These are phyloP conservation scores for Jamesozyma hellenica DNA, from an alignment of 805 yeast species.

Conservation along the genomic window DNA sequence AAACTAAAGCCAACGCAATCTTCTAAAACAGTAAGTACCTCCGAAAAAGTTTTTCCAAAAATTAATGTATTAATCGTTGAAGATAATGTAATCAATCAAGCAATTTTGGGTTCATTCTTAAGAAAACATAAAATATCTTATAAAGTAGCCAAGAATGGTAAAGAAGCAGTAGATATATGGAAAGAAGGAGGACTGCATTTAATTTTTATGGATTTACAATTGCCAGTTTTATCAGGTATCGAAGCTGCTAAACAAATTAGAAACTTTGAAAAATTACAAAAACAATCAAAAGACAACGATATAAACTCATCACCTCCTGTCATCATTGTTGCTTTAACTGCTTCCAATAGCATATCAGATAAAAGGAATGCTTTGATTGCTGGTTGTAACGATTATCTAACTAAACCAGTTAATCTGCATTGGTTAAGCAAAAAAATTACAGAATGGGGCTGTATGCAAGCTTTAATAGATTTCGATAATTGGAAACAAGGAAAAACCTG, in stretches of 20 bases:
- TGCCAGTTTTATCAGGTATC: constrained; percentile 92
- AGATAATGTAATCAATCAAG: constrained; percentile 89
- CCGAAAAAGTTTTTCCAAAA: constrained; percentile 67
- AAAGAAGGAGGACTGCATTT: constrained; percentile 87
- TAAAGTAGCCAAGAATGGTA: constrained; percentile 84
- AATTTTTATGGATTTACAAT: constrained; percentile 92
- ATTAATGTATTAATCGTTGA: constrained; percentile 89
- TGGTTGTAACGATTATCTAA: constrained; percentile 93
- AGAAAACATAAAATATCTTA: constrained; percentile 76
- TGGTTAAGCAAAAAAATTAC: constrained; percentile 92
- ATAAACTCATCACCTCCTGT: constrained; percentile 76
- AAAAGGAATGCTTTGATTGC: constrained; percentile 87
- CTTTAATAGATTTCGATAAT: constrained; percentile 87
- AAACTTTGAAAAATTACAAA: constrained; percentile 53
- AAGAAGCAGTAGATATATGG: constrained; percentile 93
- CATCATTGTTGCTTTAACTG: constrained; percentile 95
- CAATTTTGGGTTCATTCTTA: constrained; percentile 80
- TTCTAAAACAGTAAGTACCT: constrained; percentile 14
- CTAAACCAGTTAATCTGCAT: constrained; percentile 88
- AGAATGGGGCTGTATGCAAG: constrained; percentile 99
- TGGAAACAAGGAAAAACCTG: constrained; percentile 57
- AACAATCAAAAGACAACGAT: constrained; percentile 29
- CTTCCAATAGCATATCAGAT: constrained; percentile 76
- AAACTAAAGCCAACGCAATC: neutral
- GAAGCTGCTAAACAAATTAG: constrained; percentile 92